Evolutionary conservation across 78 protist species (phyloP).

Genomic region (Chrysochromulina tobinii): DNA sequence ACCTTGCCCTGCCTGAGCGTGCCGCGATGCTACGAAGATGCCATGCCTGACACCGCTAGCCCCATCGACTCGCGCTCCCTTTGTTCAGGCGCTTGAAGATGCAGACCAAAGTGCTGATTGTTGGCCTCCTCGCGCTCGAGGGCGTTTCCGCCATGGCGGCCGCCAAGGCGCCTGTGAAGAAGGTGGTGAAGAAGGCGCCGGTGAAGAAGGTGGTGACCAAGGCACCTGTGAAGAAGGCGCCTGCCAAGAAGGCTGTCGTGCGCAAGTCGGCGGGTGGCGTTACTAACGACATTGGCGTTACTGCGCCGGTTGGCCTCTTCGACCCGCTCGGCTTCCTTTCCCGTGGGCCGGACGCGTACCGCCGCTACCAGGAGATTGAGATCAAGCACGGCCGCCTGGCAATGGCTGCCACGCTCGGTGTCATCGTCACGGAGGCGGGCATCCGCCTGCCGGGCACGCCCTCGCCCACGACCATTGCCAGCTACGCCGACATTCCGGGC

Average conservation of each 20-base stretch:
- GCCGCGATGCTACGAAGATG: too few species aligned
- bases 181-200: neutral
- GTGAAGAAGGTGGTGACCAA: neutral
- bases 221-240: neutral
- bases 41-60: too few species aligned
- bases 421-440: constrained; percentile 10
- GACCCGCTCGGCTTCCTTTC: neutral
- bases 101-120: too few species aligned
- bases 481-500: neutral
- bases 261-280: neutral
- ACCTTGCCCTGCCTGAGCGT: too few species aligned
- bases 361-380: neutral
- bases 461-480: neutral
- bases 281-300: neutral
- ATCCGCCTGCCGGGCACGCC: constrained; percentile 1
- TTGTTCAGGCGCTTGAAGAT: too few species aligned
- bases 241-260: neutral
- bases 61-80: too few species aligned
- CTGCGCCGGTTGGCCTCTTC: constrained; percentile 1
- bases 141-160: too few species aligned
- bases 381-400: neutral
- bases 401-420: neutral
- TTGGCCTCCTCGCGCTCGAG: too few species aligned
- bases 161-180: too few species aligned
- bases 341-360: neutral